Evolutionary conservation across 352 stramenopile genomes (phyloP), one percentile per base, ranked within the genome.

Genomic region (Pythium volutum): DNA sequence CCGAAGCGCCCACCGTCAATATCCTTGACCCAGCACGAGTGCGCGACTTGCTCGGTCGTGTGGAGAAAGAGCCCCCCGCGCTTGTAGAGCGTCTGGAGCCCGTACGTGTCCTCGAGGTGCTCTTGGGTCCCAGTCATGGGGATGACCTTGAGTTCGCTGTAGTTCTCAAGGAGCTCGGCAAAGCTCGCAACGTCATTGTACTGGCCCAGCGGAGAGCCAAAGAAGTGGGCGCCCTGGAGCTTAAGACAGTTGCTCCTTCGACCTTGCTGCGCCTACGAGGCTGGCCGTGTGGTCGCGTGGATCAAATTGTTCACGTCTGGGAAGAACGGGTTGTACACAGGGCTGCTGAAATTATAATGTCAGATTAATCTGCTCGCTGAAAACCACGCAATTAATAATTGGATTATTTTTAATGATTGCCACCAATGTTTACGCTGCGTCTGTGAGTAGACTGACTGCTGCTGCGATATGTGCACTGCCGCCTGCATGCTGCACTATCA

Each of bases 111-210:
- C 4, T 59, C 22, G 7, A 39, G 46, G 59, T 79, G 77, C 59
- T 82, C 74, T 0, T 45, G n/a, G 23, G 74, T 74, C n/a, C 74
- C 51, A 31, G 58, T 72, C 62, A 71, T 73, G 12, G 72, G 52
- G n/a, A 77, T 48, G 1, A 81, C 39, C 4, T 64, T 69, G 16
- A 85, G 45, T 14, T n/a, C 46, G 9, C 62, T 36, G 34, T 75
- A 81, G 31, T 66, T 57, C 11, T 38, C 51, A 41, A 55, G 59
- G 15, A 84, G 58, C 18, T 72, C 52, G 33, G 71, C 45, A n/a
- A 26, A 59, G 18, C 43, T 69, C 53, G 27, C 47, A 4, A 78
- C 62, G 1, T 74, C 48, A n/a, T 60, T 62, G 64, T 80, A 79
- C 16, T 62, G 64, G 15, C 67, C 62, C 10, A 76, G 22, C 7